Evolutionary conservation across 768 basidiomycete genomes (phyloP).

Genomic region (Leccinellum luteum): DNA sequence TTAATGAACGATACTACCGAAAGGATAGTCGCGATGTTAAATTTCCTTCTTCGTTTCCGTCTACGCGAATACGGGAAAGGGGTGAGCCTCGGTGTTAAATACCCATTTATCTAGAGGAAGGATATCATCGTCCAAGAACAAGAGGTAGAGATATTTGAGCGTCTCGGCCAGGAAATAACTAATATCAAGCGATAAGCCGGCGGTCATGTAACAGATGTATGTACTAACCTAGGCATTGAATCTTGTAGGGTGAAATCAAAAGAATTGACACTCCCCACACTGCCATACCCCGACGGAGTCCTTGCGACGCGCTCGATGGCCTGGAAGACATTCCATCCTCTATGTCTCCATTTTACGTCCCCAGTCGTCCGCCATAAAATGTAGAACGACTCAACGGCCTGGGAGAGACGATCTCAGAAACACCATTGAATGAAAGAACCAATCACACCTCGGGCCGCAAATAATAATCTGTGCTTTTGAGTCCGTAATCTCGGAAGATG

Average conservation of each 20-base stretch:
- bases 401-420: slow-evolving; percentile 3
- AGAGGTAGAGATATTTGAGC: slow-evolving; percentile 70
- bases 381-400: slow-evolving; percentile 76
- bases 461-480: slow-evolving; percentile 48
- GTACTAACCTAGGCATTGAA: slow-evolving; percentile 70
- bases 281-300: slow-evolving; percentile 62
- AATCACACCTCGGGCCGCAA: slow-evolving; percentile 66
- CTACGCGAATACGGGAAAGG: slow-evolving; percentile 71
- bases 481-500: slow-evolving; percentile 51
- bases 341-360: slow-evolving; percentile 63
- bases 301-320: slow-evolving; percentile 60
- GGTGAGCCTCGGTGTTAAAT: slow-evolving; percentile 75
- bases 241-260: slow-evolving; percentile 42
- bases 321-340: slow-evolving; percentile 69
- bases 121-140: slow-evolving; percentile 64
- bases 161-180: slow-evolving; percentile 60
- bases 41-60: slow-evolving; percentile 46
- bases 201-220: not conserved
- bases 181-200: not conserved
- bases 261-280: slow-evolving; percentile 46
- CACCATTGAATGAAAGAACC: not conserved
- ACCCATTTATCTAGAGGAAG: slow-evolving; percentile 56
- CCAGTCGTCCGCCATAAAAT: slow-evolving; percentile 70
- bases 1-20: not conserved
- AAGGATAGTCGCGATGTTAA: slow-evolving; percentile 20